These are phyloP conservation scores for Microbotryum violaceum DNA, from an alignment of 1,284 basidiomycete species.

Conservation along the genomic window DNA sequence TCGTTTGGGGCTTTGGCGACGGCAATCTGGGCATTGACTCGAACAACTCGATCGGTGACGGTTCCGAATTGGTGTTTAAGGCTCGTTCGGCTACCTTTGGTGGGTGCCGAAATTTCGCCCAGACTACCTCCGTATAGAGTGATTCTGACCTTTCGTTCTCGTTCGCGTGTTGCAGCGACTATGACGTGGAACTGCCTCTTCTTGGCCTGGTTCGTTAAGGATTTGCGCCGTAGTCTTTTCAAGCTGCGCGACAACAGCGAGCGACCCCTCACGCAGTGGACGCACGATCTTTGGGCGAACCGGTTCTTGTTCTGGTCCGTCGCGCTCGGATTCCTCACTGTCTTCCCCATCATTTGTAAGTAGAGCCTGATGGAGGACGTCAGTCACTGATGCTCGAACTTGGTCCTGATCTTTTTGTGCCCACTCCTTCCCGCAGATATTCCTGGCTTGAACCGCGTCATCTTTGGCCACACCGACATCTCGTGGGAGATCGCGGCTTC, in stretches of 20 bases:
- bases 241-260: constrained; percentile 35
- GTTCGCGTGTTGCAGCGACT: not conserved
- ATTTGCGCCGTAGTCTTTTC: constrained; percentile 40
- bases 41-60: constrained; percentile 35
- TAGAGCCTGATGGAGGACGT: no score
- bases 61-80: constrained; percentile 39
- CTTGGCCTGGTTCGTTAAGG: constrained; percentile 42
- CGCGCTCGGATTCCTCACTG: constrained; percentile 47
- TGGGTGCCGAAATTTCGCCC: constrained; percentile 8
- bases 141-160: no score
- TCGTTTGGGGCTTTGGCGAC: constrained; percentile 47
- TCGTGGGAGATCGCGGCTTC: constrained; percentile 22
- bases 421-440: constrained; percentile 8
- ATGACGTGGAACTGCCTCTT: constrained; percentile 39
- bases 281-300: constrained; percentile 23
- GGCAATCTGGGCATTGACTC: constrained; percentile 33
- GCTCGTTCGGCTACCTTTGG: constrained; percentile 40
- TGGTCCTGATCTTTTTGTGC: no score
- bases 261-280: constrained; percentile 18
- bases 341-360: constrained; percentile 48
- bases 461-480: constrained; percentile 20
- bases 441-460: constrained; percentile 12
- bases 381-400: no score
- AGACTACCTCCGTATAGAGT: not conserved
- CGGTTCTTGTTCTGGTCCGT: constrained; percentile 41